Evolutionary conservation across 345 rosid genomes (phyloP), one percentile per base, ranked within the genome.

Genomic region (Odontarrhena argentea): DNA sequence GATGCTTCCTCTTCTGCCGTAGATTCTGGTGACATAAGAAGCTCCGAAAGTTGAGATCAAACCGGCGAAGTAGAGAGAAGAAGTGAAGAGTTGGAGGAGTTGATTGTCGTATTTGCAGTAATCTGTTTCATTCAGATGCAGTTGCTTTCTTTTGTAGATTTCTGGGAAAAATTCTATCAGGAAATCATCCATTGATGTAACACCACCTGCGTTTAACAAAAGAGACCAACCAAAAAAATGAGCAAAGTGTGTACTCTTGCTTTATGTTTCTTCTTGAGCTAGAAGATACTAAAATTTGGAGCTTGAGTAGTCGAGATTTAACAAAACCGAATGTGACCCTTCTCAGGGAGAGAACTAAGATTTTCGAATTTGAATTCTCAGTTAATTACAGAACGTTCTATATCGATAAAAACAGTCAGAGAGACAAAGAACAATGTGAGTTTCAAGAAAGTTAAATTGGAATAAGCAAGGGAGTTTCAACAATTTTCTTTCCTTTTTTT

Each of bases 121-220:
- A 73, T 93, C 96, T 9, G 96, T 93, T 78, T 93, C 98, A 0
- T 69, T 37, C 7, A 87, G 76, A 63, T 86, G 86, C 30, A 9
- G 63, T 63, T 93, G 93, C 75, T 93, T 89, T 69, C 93, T 83
- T 47, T 63, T 69, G 74, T 84, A 87, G 55, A 89, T 85, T 8
- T 30, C 55, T 0, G 97, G 97, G 77, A 90, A 90, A 55, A 90
- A 87, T 0, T 82, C 84, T 56, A 65, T 86, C 84, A 93, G 74
- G 85, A 93, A 93, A 82, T 93, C 97, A 49, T 90, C 97, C 98
- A 93, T 93, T 61, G 92, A 90, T 70, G 97, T 93, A 51, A 93
- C 98, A 30, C 96, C 98, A 28, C 97, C 97, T 92, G 77, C 15
- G 43, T 37, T 70, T 25, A 32, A 60, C 72, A 49, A 36, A 7